A percentile compares a stretch with the other conserved stretches of the same genome.
These are phyloP conservation scores for Penstemon newberryi DNA, from an alignment of 257 asterid genomes.

Conservation along the genomic window DNA sequence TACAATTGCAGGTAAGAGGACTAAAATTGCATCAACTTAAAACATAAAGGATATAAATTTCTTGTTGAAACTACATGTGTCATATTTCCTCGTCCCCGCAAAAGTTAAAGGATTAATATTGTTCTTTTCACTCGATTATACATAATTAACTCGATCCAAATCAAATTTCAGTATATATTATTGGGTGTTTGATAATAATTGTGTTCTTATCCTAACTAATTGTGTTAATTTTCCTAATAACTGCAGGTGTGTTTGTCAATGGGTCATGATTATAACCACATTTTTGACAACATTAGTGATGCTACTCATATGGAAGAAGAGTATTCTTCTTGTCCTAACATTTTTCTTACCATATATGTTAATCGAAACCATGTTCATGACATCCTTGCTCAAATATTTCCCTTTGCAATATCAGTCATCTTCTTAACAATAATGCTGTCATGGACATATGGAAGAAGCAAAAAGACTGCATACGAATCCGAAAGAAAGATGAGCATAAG, in stretches of 20 bases:
- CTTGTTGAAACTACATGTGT: too few relatives aligned
- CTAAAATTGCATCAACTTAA: too few relatives aligned
- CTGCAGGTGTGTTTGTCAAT: constrained; percentile 63
- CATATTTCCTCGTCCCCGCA: too few relatives aligned
- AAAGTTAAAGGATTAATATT: too few relatives aligned
- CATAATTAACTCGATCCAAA: too few relatives aligned
- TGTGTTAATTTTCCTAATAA: not conserved
- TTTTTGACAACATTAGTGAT: constrained; percentile 51
- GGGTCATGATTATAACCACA: constrained; percentile 83
- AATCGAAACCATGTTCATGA: constrained; percentile 63
- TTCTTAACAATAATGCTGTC: constrained; percentile 57
- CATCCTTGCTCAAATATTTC: constrained; percentile 56
- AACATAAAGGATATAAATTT: too few relatives aligned
- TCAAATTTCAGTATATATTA: too few relatives aligned
- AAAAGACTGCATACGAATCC: constrained; percentile 48
- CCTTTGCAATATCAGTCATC: constrained; percentile 67
- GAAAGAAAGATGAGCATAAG: constrained; percentile 46
- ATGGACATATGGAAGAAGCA: constrained; percentile 66
- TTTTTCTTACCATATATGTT: constrained; percentile 56
- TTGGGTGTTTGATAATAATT: too few relatives aligned
- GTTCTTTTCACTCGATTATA: too few relatives aligned
- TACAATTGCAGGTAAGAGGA: too few relatives aligned
- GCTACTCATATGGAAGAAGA: constrained; percentile 59
- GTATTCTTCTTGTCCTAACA: constrained; percentile 40
- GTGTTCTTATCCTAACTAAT: too few relatives aligned